Percentiles rank a stretch among this genome's conserved stretches.
These are phyloP conservation scores for Neurospora cerealis DNA, from an alignment of 495 filamentous ascomycete genomes.

Conservation along the genomic window DNA sequence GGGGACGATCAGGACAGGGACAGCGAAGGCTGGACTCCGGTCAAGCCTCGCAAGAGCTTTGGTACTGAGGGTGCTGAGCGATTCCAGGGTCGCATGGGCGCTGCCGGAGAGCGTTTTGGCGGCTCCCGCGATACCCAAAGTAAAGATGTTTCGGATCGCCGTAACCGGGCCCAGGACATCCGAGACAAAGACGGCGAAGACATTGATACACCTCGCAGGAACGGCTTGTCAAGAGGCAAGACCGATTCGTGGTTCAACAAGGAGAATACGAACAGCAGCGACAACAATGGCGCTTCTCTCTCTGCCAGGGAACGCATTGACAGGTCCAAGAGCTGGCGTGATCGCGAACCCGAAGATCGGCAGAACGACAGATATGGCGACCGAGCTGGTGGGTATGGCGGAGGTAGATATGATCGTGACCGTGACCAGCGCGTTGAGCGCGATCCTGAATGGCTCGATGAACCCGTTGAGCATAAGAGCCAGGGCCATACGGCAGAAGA, in stretches of 20 bases:
- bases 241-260: conserved; percentile 34
- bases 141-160: conserved; percentile 31
- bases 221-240: conserved; percentile 36
- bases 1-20: conserved; percentile 47
- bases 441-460: conserved; percentile 82
- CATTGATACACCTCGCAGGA: conserved; percentile 45
- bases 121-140: conserved; percentile 19
- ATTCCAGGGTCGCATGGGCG: conserved; percentile 48
- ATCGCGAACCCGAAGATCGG: conserved; percentile 46
- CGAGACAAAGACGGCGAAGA: conserved; percentile 44
- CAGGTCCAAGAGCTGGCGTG: conserved; percentile 54
- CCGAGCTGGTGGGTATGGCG: conserved; percentile 23
- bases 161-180: conserved; percentile 35
- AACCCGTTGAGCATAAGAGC: conserved; percentile 57
- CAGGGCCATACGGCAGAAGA: conserved; percentile 76
- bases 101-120: conserved; percentile 23
- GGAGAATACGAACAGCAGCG: conserved; percentile 27
- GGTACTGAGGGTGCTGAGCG: conserved; percentile 52
- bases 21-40: conserved; percentile 48
- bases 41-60: conserved; percentile 56
- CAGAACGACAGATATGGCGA: conserved; percentile 34
- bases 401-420: conserved; percentile 50
- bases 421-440: conserved; percentile 57
- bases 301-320: conserved; percentile 48
- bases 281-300: conserved; percentile 21